Conservation (phyloP, 768 basidiomycete genomes). For the Mycena polygramma region DNA sequence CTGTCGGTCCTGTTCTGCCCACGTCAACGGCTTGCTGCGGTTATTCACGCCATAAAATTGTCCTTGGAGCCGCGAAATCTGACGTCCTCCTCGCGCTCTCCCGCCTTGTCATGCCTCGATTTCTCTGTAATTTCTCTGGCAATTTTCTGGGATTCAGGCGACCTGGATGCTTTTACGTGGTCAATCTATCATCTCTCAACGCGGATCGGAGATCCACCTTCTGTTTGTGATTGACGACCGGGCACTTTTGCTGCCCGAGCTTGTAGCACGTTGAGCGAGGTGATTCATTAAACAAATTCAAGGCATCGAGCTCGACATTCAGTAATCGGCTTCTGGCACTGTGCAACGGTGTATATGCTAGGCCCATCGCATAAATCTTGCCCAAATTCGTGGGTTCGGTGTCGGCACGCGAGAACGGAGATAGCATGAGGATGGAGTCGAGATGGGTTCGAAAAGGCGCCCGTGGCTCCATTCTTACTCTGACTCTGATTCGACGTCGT, state of each 20-base stretch:
- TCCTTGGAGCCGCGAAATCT: no score
- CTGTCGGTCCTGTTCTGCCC: neutral
- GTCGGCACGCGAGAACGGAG: neutral
- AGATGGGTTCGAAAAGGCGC: neutral
- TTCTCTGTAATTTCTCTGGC: no score
- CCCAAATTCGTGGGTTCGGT: no score
- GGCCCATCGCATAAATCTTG: no score
- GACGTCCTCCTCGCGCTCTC: neutral
- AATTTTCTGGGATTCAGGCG: no score
- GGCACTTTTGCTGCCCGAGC: neutral
- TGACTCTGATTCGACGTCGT: slow-evolving; percentile 1
- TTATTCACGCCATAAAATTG: slow-evolving; percentile 3
- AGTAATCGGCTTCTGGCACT: no score
- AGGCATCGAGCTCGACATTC: neutral
- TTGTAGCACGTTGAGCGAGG: slow-evolving; percentile 9
- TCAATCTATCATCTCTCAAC: neutral
- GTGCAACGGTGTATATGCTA: no score
- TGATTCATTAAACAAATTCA: slow-evolving; percentile 13
- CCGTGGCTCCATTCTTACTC: neutral
- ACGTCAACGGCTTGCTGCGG: slow-evolving; percentile 1
- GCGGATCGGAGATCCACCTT: no score
- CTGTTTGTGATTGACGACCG: no score
- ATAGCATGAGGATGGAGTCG: neutral
- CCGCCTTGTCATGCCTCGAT: no score
- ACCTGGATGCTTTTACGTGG: no score